These are phyloP conservation scores for Vitis hybrid DNA, from an alignment of 177 flowering plant species.

Conservation along the genomic window DNA sequence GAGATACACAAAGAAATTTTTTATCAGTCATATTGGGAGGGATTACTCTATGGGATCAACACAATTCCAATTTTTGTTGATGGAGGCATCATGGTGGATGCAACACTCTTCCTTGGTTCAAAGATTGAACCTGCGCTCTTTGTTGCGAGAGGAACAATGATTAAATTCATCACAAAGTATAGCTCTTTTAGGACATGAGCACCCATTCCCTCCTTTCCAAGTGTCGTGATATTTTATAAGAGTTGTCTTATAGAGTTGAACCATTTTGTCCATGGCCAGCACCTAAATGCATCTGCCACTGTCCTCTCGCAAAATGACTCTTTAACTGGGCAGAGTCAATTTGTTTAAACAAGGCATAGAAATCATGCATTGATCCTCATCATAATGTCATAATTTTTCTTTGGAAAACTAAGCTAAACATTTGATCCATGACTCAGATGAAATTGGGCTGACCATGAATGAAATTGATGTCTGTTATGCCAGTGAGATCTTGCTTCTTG, in stretches of 20 bases:
- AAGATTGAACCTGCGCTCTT: slow-evolving; percentile 25
- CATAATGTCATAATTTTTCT: no score
- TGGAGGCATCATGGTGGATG: slow-evolving; percentile 27
- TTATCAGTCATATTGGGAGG: no score
- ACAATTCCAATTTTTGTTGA: slow-evolving; percentile 23
- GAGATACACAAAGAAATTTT: no score
- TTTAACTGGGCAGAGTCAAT: slow-evolving; percentile 27
- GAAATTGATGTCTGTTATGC: no score
- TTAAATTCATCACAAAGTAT: slow-evolving; percentile 42
- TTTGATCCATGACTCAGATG: no score
- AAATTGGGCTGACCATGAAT: no score
- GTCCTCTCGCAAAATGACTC: slow-evolving; percentile 17
- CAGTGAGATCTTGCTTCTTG: no score
- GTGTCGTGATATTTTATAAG: slow-evolving; percentile 28
- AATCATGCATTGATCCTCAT: no score
- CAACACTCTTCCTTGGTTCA: slow-evolving; percentile 27
- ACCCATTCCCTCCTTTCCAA: not conserved
- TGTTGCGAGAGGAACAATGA: slow-evolving; percentile 25
- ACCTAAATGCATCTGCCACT: slow-evolving; percentile 37
- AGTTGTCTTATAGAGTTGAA: no score
- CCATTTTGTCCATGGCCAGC: slow-evolving; percentile 3
- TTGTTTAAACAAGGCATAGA: not conserved
- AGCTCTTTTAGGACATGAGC: not conserved
- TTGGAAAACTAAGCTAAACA: no score
- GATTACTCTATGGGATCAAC: slow-evolving; percentile 21